Percentiles rank a stretch among this genome's conserved stretches.
Conservation (phyloP, 1,139 yeast genomes). For the Kazachstania sp. region DNA sequence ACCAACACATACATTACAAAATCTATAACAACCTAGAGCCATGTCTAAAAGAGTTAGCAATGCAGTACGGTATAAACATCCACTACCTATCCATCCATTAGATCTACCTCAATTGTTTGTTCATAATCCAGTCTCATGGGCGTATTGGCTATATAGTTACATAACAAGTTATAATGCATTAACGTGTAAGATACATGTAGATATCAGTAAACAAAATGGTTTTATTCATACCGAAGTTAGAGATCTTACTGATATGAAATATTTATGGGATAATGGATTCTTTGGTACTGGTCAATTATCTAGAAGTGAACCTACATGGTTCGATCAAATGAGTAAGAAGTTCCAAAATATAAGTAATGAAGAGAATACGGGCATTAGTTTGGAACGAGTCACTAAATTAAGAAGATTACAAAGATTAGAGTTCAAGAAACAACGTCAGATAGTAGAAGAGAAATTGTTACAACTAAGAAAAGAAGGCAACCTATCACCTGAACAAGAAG, state of each 20-base stretch:
- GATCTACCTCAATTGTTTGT: slow-evolving; percentile 41
- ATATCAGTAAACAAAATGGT: slow-evolving; percentile 5
- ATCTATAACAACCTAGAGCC: neutral
- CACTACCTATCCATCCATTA: slow-evolving; percentile 36
- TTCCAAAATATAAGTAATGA: slow-evolving; percentile 29
- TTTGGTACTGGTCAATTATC: slow-evolving; percentile 90
- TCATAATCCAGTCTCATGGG: slow-evolving; percentile 58
- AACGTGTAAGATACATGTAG: slow-evolving; percentile 13
- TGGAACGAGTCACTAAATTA: slow-evolving; percentile 69
- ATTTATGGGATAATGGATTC: slow-evolving; percentile 78
- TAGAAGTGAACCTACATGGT: slow-evolving; percentile 91
- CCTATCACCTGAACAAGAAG: slow-evolving; percentile 25
- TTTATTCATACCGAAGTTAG: slow-evolving; percentile 32
- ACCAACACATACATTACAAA: neutral
- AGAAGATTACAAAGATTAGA: slow-evolving; percentile 66
- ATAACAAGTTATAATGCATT: slow-evolving; percentile 15
- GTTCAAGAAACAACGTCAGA: slow-evolving; percentile 52
- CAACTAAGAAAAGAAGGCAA: slow-evolving; percentile 29
- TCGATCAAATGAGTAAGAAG: slow-evolving; percentile 50
- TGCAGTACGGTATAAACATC: slow-evolving; percentile 29
- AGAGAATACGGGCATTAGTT: slow-evolving; percentile 8
- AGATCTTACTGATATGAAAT: slow-evolving; percentile 41
- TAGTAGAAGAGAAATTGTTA: slow-evolving; percentile 30
- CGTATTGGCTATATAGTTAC: slow-evolving; percentile 36
- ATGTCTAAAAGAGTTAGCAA: slow-evolving; percentile 31